Evolutionary conservation across 2,329 filamentous ascomycete species (phyloP), one percentile per base, ranked within the genome.

Genomic region (Colletotrichum sp.): DNA sequence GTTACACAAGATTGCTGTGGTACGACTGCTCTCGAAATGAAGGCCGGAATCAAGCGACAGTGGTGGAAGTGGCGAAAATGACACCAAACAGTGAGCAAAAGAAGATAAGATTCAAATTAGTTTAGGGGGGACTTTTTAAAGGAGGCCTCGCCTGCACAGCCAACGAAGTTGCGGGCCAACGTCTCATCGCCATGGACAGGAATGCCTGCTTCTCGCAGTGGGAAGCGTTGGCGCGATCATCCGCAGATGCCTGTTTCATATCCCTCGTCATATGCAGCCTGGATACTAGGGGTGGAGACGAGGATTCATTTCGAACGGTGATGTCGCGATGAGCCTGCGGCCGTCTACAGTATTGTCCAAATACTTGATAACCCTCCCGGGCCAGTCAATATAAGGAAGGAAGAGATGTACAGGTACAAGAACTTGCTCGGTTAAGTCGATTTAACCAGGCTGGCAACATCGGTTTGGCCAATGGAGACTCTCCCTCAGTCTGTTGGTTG

Each of bases 31-130:
- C 16, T 1, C 16, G 36, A 43, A 43, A 43, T 18, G 36, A 43
- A 43, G 8, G 36, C 8, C 2, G 36, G 36, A 43, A 43, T 18
- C 5, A 43, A 43, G 36, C 36, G 36, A n/a, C 36, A 43, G 1
- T 10, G 36, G 0, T 43, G 8, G 0, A 43, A n/a, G 36, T 1
- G 1, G 36, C 36, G 36, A 18, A 3, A 43, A 43, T 43, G 7
- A 18, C 16, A 39, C 3, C 16, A 39, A 18, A 18, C 5, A 3
- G 2, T 39, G 36, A 39, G 16, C 1, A 2, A 18, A 39, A 39
- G 3, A 39, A 1, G 4, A 5, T 2, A 2, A 2, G 16, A 39
- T 10, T n/a, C 36, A n/a, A 43, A 2, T 10, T 10, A n/a, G 36
- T 8, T 3, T 3, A 18, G 36, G 36, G 8, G 36, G 36, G 1